These are phyloP conservation scores for Pyrenochaeta sp. DNA, from an alignment of 2,329 filamentous ascomycete genomes.

Conservation along the genomic window DNA sequence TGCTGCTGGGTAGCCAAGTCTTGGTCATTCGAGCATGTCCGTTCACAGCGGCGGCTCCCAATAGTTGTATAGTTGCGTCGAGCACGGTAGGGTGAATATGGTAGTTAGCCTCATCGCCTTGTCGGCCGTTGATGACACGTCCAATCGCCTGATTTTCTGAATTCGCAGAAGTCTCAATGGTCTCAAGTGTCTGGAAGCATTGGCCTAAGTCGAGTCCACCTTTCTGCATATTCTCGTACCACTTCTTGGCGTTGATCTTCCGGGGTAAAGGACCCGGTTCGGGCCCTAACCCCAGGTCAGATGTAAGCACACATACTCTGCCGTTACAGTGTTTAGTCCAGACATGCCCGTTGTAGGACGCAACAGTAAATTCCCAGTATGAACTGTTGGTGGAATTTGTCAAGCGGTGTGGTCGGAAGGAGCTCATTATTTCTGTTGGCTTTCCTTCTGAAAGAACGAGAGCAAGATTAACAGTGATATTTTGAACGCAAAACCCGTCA, in stretches of 20 bases:
- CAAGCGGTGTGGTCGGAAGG: constrained; percentile 8
- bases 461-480: constrained; percentile 3
- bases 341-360: constrained; percentile 12
- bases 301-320: not conserved
- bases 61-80: constrained; percentile 4
- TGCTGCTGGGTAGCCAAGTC: no score
- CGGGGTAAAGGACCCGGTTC: no score
- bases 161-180: no score
- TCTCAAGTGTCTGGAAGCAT: no score
- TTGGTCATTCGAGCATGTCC: no score
- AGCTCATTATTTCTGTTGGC: constrained; percentile 14
- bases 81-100: constrained; percentile 10
- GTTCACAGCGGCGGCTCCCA: not conserved
- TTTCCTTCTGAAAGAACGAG: constrained; percentile 8
- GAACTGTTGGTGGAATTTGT: constrained; percentile 13
- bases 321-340: constrained; percentile 33
- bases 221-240: no score
- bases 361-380: constrained; percentile 15
- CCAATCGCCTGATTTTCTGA: not conserved
- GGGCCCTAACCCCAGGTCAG: no score
- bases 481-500: constrained; percentile 3
- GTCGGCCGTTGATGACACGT: not conserved
- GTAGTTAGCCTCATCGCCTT: constrained; percentile 9
- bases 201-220: no score
- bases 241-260: no score